A percentile compares a stretch with the other conserved stretches of the same genome.
phyloP scores from a whole-genome alignment of 331 rosid genomes.

The Quercus phellos region DNA sequence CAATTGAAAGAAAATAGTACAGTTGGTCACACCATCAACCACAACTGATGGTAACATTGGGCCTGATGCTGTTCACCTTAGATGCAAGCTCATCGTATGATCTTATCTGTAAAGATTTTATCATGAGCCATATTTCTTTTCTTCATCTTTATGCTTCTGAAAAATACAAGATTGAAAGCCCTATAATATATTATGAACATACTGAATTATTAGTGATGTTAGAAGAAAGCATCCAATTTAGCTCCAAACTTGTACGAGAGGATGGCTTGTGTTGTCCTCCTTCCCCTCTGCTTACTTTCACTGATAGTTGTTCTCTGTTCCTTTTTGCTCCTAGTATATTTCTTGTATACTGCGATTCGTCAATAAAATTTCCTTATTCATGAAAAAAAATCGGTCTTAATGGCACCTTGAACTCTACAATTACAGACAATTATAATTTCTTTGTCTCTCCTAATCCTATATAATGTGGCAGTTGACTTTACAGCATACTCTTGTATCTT shows the following conservation, averaged over 20 bases:
- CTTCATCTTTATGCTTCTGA: background rate
- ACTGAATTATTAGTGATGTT: background rate
- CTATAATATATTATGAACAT: background rate
- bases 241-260: background rate
- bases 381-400: background rate
- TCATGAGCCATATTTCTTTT: background rate
- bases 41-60: slow-evolving; percentile 63
- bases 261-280: background rate
- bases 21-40: slow-evolving; percentile 86
- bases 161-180: background rate
- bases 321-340: too few species aligned
- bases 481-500: background rate
- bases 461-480: background rate
- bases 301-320: too few species aligned
- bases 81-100: background rate
- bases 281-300: too few species aligned
- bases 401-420: background rate
- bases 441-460: too few species aligned
- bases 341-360: too few species aligned
- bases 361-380: too few species aligned
- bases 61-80: slow-evolving; percentile 73
- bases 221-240: background rate
- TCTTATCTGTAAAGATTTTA: background rate
- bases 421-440: background rate
- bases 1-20: slow-evolving; percentile 63